phyloP scores from a whole-genome alignment of 2,329 filamentous ascomycete genomes.

The Neonectria coccinea region DNA sequence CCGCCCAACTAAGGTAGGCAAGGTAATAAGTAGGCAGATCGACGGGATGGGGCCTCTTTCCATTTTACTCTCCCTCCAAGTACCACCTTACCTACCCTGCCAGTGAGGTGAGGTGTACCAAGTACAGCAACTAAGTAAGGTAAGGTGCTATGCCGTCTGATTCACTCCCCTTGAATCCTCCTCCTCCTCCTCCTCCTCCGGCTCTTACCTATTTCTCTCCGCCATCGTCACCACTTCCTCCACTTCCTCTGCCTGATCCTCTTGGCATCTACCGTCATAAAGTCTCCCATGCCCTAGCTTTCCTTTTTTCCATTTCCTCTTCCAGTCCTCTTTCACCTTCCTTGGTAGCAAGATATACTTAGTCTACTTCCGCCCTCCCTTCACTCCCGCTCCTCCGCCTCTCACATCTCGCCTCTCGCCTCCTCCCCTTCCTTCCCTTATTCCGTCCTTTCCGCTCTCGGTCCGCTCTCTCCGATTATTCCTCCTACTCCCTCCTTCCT shows the following conservation, averaged over 20 bases:
- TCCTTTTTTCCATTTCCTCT: neutral
- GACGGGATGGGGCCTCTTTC: neutral
- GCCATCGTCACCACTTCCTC: neutral
- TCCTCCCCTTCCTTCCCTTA: neutral
- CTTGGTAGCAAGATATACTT: neutral
- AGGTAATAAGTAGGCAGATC: too few species aligned
- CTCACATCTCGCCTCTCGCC: neutral
- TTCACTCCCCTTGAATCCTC: neutral
- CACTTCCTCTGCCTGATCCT: neutral
- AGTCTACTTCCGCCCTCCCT: conserved; percentile 1
- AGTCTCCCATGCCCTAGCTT: conserved; percentile 6
- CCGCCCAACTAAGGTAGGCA: too few species aligned
- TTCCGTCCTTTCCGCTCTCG: neutral
- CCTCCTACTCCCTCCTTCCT: neutral
- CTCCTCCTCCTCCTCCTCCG: neutral
- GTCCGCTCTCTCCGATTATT: neutral
- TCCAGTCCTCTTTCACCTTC: neutral
- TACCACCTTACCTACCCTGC: neutral
- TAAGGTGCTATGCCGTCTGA: neutral
- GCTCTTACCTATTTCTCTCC: neutral
- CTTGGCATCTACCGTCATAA: conserved; percentile 1
- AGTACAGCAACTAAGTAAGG: too few species aligned
- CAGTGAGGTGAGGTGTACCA: too few species aligned
- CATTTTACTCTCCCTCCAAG: neutral
- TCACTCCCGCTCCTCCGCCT: neutral